Evolutionary conservation across 176 grass and related monocot species (phyloP).

Genomic region (Phoenix roebelenii): DNA sequence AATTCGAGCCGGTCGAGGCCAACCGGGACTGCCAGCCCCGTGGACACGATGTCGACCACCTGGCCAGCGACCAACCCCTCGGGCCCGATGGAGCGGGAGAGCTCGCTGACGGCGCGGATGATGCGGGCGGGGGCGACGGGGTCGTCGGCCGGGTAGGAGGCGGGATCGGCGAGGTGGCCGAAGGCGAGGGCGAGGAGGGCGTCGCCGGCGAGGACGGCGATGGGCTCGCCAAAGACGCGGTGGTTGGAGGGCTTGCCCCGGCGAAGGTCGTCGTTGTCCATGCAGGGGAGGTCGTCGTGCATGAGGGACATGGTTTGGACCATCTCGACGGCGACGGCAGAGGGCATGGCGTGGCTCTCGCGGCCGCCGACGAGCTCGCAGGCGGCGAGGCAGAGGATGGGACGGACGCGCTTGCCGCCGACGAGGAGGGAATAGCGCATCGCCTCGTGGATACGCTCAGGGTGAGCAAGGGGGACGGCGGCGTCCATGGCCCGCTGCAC

Average conservation of each 20-base stretch:
- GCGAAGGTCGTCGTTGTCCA: constrained; percentile 74
- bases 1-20: constrained; percentile 59
- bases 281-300: constrained; percentile 76
- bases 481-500: constrained; percentile 51
- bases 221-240: constrained; percentile 57
- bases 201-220: constrained; percentile 62
- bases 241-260: constrained; percentile 68
- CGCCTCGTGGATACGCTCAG: constrained; percentile 48
- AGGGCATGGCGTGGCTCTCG: constrained; percentile 46
- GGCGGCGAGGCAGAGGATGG: constrained; percentile 52
- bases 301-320: constrained; percentile 88
- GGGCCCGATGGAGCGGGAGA: constrained; percentile 56
- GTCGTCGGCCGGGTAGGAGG: constrained; percentile 36
- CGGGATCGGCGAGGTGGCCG: constrained; percentile 32
- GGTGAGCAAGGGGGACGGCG: constrained; percentile 29
- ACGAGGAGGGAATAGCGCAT: constrained; percentile 68
- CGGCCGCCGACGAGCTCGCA: constrained; percentile 44
- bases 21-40: constrained; percentile 31
- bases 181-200: constrained; percentile 65
- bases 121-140: constrained; percentile 42
- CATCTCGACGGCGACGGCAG: constrained; percentile 62
- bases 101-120: constrained; percentile 50
- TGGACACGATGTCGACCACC: constrained; percentile 77
- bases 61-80: constrained; percentile 76
- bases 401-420: constrained; percentile 74